Evolutionary conservation across 768 basidiomycete genomes (phyloP).

Genomic region (Hericium erinaceus): DNA sequence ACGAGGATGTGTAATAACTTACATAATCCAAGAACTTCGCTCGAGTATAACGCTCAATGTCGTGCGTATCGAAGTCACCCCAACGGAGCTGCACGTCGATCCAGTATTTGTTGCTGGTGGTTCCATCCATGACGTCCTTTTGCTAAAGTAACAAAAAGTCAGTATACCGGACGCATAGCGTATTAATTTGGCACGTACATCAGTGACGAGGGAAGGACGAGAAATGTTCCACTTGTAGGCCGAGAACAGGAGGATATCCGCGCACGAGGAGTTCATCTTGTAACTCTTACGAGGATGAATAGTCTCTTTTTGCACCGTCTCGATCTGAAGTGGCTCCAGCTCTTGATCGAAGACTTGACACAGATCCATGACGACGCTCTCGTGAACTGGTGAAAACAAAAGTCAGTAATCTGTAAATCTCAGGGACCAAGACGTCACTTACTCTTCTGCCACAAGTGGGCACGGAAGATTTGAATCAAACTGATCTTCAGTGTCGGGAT

Average conservation of each 20-base stretch:
- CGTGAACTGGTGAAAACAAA: slow-evolving; percentile 48
- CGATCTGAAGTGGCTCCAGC: slow-evolving; percentile 94
- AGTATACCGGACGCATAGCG: background rate
- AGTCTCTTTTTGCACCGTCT: slow-evolving; percentile 99
- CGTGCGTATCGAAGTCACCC: slow-evolving; percentile 99
- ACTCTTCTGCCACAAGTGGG: slow-evolving; percentile 99
- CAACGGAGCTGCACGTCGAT: slow-evolving; percentile 91
- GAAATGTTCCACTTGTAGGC: slow-evolving; percentile 98
- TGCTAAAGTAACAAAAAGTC: slow-evolving; percentile 33
- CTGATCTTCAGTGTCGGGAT: slow-evolving; percentile 97
- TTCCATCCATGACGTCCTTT: slow-evolving; percentile 96
- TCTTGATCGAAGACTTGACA: slow-evolving; percentile 99
- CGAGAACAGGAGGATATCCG: slow-evolving; percentile 95
- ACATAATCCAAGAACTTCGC: slow-evolving; percentile 99
- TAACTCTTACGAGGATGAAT: slow-evolving; percentile 99
- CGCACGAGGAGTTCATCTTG: slow-evolving; percentile 99
- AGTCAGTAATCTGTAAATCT: slow-evolving; percentile 10
- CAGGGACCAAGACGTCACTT: slow-evolving; percentile 29
- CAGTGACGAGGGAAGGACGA: slow-evolving; percentile 89
- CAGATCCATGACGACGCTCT: slow-evolving; percentile 89
- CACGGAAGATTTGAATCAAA: slow-evolving; percentile 99
- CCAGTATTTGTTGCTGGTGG: slow-evolving; percentile 98
- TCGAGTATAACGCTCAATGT: slow-evolving; percentile 96
- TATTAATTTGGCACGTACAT: slow-evolving; percentile 41
- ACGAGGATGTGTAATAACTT: slow-evolving; percentile 17